Evolutionary conservation across 345 rosid genomes (phyloP).

Genomic region (Eucalyptus pauciflora): DNA sequence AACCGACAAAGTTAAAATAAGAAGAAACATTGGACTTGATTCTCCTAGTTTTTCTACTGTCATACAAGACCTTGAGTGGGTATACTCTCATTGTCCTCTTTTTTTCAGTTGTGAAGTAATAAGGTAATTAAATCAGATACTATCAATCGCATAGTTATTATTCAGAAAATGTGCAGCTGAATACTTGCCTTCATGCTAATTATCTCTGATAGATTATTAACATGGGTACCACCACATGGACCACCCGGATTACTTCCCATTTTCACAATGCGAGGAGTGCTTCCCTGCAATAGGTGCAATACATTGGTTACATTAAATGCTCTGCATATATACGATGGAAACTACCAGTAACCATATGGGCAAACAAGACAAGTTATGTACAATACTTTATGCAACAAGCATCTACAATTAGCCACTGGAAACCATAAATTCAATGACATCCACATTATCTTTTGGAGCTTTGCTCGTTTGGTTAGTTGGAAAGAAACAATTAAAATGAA

Average conservation of each 20-base stretch:
- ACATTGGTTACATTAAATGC: not conserved
- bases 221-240: slow-evolving; percentile 94
- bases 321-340: not conserved
- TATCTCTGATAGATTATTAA: slow-evolving; percentile 63
- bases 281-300: slow-evolving; percentile 31
- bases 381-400: not conserved
- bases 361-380: not conserved
- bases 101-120: not conserved
- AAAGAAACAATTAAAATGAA: not conserved
- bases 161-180: not conserved
- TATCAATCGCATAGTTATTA: not conserved
- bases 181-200: slow-evolving; percentile 44
- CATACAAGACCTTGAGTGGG: not conserved
- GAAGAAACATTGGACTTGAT: not conserved
- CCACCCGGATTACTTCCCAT: slow-evolving; percentile 61
- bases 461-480: not conserved
- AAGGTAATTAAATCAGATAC: not conserved
- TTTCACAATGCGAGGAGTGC: slow-evolving; percentile 67
- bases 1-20: not conserved
- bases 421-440: not conserved
- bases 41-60: not conserved
- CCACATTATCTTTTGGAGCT: not conserved
- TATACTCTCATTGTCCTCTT: not conserved
- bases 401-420: not conserved
- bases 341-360: not conserved